Conservation (phyloP, 108 stramenopile genomes). For the Nitzschia sp. region DNA sequence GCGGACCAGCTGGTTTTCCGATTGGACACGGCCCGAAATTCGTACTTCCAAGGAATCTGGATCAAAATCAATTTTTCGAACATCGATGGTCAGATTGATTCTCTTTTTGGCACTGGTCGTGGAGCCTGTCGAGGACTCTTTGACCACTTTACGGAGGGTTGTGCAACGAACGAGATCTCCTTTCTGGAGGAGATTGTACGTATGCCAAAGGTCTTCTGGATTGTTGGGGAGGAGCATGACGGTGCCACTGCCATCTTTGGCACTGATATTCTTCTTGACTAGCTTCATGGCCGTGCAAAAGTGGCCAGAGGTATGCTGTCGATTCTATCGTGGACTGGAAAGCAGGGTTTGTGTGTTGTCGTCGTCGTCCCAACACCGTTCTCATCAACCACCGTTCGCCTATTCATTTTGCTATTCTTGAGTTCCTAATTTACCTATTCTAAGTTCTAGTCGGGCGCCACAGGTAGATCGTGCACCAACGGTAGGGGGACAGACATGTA, state of each 20-base stretch:
- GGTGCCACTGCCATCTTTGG: conserved; percentile 86
- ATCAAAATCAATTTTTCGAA: conserved; percentile 93
- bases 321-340: not conserved
- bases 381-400: no score
- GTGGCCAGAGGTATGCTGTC: not conserved
- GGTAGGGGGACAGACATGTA: no score
- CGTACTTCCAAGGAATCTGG: conserved; percentile 81
- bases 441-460: no score
- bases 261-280: conserved; percentile 69
- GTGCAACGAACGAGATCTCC: conserved; percentile 88
- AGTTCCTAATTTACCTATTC: no score
- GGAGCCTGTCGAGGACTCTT: conserved; percentile 86
- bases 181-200: conserved; percentile 88
- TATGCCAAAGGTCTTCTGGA: conserved; percentile 97
- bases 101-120: conserved; percentile 85
- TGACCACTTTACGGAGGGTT: conserved; percentile 94
- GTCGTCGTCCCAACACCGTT: no score
- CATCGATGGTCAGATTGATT: conserved; percentile 86
- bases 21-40: conserved; percentile 74
- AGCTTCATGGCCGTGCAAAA: conserved; percentile 55
- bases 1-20: conserved; percentile 82
- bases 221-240: conserved; percentile 87
- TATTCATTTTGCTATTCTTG: no score
- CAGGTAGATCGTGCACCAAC: no score
- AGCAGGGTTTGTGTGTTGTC: not conserved